Base-by-base conservation (phyloP, 129 eudicot genomes). In the Dittrichia graveolens region DNA sequence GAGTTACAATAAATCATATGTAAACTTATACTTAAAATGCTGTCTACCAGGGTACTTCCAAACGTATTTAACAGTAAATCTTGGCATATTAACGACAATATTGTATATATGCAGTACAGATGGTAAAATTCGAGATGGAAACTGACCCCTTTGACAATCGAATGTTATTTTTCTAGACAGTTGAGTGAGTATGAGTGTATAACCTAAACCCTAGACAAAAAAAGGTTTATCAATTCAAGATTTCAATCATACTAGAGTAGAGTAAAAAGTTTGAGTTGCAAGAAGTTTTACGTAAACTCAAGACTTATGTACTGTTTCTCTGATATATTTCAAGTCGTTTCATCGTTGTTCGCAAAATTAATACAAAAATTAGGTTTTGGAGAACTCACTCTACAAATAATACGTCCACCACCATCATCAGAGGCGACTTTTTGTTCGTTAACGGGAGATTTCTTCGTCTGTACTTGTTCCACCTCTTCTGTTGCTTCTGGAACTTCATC, bases 341-440 rank as follows among this genome's bases (percentile, higher is more conserved):
- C 37, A 61, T 61, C 37, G 7, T 24, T 3, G 3, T 4, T 57
- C 6, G 5, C 31, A 41, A 61, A 61, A 52, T 55, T 41, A 31
- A 78, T 8, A 7, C 52, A 7, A 60, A 69, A 45, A 11, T 58
- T 75, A 69, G 72, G 80, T 42, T 68, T 67, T 76, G 38, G 38
- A 71, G 1, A 67, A 75, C 81, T 61, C 39, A 90, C 96, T 83
- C 82, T 76, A 62, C 88, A 90, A 18, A 90, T 83, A 52, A 74
- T 38, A 43, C 72, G 69, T 3, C 60, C 79, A 47, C 47, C 68
- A n/a, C 35, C 83, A 47, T 72, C 75, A 45, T 65, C 74, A 48
- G 58, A 58, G 56, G 38, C 60, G 43, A 15, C 38, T 54, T 16
- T 44, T 8, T 31, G 61, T 48, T 74, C 55, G 13, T 14, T 46